A percentile compares a stretch with the other conserved stretches of the same genome.
Conservation (phyloP, 2,329 filamentous ascomycete genomes). For the Botrytis cinerea region DNA sequence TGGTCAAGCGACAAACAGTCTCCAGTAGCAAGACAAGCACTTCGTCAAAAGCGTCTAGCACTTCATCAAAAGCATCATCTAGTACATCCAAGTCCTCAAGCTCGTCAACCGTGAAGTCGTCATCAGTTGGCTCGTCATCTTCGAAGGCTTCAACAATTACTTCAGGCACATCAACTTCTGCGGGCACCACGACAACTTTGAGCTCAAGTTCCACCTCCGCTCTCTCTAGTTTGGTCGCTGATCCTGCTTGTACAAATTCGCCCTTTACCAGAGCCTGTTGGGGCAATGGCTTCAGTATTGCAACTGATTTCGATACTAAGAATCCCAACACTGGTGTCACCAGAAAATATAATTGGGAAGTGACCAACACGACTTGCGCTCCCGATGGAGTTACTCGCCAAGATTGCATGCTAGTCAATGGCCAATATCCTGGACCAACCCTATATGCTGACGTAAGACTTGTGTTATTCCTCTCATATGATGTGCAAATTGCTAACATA, state of each 20-base stretch:
- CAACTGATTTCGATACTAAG: slow-evolving; percentile 39
- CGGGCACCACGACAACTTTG: neutral
- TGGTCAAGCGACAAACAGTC: slow-evolving; percentile 1
- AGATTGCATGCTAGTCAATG: slow-evolving; percentile 46
- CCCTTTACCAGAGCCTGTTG: slow-evolving; percentile 40
- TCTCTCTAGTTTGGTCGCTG: slow-evolving; percentile 22
- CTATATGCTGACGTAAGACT: slow-evolving; percentile 32
- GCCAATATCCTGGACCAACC: slow-evolving; percentile 39
- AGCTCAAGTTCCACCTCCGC: slow-evolving; percentile 18
- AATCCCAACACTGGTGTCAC: slow-evolving; percentile 43
- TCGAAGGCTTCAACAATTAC: slow-evolving; percentile 4
- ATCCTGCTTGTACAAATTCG: slow-evolving; percentile 37
- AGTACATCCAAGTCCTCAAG: neutral
- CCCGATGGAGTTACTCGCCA: slow-evolving; percentile 51
- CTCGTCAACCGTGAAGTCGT: slow-evolving; percentile 2
- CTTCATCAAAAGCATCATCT: neutral
- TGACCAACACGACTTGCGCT: slow-evolving; percentile 36
- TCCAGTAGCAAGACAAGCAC: slow-evolving; percentile 8
- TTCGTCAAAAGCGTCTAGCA: neutral
- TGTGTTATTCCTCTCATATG: too few species aligned
- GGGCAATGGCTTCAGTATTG: slow-evolving; percentile 39
- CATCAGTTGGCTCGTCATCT: slow-evolving; percentile 6
- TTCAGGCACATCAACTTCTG: slow-evolving; percentile 4
- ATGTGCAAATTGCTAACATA: neutral
- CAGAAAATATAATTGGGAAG: slow-evolving; percentile 36